Base-by-base conservation (phyloP, 768 basidiomycete genomes). In the Hericium rajendrae region DNA sequence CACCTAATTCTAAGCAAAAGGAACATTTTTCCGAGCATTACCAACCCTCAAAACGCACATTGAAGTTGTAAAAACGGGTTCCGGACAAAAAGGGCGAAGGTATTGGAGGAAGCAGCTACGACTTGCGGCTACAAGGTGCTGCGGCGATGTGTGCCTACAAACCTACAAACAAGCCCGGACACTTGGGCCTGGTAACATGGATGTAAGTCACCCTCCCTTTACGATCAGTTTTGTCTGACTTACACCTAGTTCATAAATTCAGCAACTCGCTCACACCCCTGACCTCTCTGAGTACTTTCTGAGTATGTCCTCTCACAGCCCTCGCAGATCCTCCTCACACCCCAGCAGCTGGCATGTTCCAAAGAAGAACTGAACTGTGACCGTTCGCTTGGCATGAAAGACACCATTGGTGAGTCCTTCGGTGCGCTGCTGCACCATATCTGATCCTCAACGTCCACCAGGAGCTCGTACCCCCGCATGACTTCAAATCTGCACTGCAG, bases 161-260 rank as follows among this genome's bases (percentile, higher is more conserved):
- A 52, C 67, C 40, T 57, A 76, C 50, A 61, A 67, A 52, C 56
- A 83, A 82, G 55, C 85, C 84, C 8, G 94, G 1, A 88, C 89
- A 0, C 76, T 94, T 12, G 94, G 94, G 20, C 76, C 97, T 4
- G 84, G 84, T 12, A 98, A 98, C 67, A 24, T 24, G 24, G 2
- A 85, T 97, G 84, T 91, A 69, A 58, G 85, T 74, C 18, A 12
- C 26, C 24, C 28, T 16, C 10, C 37, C 24, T 11, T 37, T 15
- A n/a, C 32, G 22, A 8, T 18, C 4, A 20, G 26, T 15, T 49
- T 22, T 39, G 6, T 32, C 54, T 43, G 53, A 24, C 2, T 38
- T 40, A 94, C 66, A 97, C 94, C 9, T 97, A 94, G 69, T 99
- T 98, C 74, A 98, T 99, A 97, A 99, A 98, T 70, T 94, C 93